Conservation (phyloP, 1,139 yeast species). For the Magnusiomyces starmeri region DNA sequence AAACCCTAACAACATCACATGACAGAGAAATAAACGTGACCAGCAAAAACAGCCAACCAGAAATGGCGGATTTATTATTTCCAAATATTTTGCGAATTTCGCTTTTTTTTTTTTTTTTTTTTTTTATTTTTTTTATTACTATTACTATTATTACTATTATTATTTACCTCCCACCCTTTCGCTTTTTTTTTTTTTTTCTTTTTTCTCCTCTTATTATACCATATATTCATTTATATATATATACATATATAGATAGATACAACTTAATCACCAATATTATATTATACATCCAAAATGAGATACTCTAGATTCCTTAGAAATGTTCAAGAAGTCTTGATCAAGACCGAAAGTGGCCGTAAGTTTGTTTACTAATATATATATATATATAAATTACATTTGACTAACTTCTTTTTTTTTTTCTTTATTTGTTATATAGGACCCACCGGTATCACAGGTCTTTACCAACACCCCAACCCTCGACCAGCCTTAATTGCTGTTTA, state of each 20-base stretch:
- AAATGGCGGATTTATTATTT: slow-evolving; percentile 2
- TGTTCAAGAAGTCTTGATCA: slow-evolving; percentile 53
- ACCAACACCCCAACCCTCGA: slow-evolving; percentile 78
- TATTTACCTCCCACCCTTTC: not conserved
- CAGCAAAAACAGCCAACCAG: slow-evolving; percentile 9
- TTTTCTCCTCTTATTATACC: not conserved
- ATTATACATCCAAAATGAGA: slow-evolving; percentile 34
- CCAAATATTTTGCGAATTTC: not conserved
- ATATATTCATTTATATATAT: not conserved
- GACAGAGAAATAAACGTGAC: no score
- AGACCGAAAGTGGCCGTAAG: slow-evolving; percentile 51
- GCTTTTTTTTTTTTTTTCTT: not conserved
- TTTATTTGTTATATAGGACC: slow-evolving; percentile 30
- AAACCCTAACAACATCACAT: no score
- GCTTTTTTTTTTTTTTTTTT: not conserved
- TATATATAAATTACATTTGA: not conserved
- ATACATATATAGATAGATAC: not conserved
- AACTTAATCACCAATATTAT: not conserved
- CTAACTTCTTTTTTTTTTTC: not conserved
- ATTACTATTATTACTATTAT: not conserved
- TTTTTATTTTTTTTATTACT: not conserved
- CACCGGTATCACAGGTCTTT: slow-evolving; percentile 73
- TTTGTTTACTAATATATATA: not conserved
- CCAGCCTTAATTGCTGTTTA: slow-evolving; percentile 70
- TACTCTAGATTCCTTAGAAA: slow-evolving; percentile 35